Evolutionary conservation across 257 asterid species (phyloP), one percentile per base, ranked within the genome.

Genomic region (Solanum dulcamara): DNA sequence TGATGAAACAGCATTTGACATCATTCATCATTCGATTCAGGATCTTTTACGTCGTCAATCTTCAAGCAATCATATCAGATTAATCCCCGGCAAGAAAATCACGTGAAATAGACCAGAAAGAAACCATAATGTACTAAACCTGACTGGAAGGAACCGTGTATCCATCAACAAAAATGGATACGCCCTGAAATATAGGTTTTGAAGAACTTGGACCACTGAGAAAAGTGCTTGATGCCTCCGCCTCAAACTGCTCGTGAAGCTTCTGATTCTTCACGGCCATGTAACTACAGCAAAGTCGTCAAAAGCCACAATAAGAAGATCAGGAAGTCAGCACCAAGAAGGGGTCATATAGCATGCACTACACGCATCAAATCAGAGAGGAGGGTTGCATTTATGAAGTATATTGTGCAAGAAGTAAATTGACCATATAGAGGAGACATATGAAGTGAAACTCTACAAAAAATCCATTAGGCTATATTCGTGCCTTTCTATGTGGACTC

Each of bases 81-180:
- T 42, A 48, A 40, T 46, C 3, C 33, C 59, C 28, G 2, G 12
- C 55, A n/a, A 10, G 30, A 44, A 62, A 62, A 13, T 83, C 57
- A 62, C 8, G 37, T 38, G 42, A 68, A 64, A 37, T 33, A 7
- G 40, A 46, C 80, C 33, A 28, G 15, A 66, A 83, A 26, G 68
- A 66, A 67, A 83, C 85, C 81, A 15, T 32, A 35, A 38, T 46
- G 38, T 66, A 28, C 60, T 46, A 35, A 86, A 96, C 99, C 99
- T 96, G 99, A 88, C 93, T 94, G 37, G 99, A 93, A 51, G 99
- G 99, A 86, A 94, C 90, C 12, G 99, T 96, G 86, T 95, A 96
- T 88, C 99, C 99, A 91, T 96, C 99, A 50, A 96, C 98, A 90
- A 96, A 96, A 84, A 96, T 95, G 1, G 97, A 92, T 86, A 96